Percentiles rank a stretch among this genome's conserved stretches.
Evolutionary conservation across 176 grass and related monocot species (phyloP).

Genomic region (Zizania latifolia): DNA sequence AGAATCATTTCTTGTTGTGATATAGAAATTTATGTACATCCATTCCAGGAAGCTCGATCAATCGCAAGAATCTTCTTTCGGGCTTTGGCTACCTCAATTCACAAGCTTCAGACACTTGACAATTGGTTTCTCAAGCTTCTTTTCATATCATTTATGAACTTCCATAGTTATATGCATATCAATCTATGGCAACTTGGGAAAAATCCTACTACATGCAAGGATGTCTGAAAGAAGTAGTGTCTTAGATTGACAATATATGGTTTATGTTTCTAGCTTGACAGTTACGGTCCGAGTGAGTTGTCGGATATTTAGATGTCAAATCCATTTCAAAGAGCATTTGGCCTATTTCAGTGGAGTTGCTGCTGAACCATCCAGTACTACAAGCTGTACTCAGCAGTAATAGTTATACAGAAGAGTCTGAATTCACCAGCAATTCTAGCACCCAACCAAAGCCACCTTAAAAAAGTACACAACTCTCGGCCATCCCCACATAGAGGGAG

Average conservation of each 20-base stretch:
- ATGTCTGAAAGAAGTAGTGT: neutral
- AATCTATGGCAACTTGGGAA: constrained; percentile 5
- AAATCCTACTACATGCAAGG: neutral
- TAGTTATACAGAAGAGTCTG: too few species aligned
- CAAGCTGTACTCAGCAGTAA: too few species aligned
- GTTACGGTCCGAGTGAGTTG: neutral
- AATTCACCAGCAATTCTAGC: too few species aligned
- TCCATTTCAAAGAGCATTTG: neutral
- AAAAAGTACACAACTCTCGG: too few species aligned
- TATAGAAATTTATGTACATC: constrained; percentile 32
- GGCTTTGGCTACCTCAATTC: constrained; percentile 33
- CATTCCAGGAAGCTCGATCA: constrained; percentile 48
- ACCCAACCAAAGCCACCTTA: too few species aligned
- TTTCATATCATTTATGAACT: constrained; percentile 54
- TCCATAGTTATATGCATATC: constrained; percentile 14
- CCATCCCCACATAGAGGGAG: too few species aligned
- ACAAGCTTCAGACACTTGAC: constrained; percentile 54
- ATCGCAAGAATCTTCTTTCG: constrained; percentile 50
- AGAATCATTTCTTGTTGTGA: constrained; percentile 14
- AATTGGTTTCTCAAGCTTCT: constrained; percentile 59
- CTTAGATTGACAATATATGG: neutral
- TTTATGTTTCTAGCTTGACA: neutral
- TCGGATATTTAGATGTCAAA: neutral
- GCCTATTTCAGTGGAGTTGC: neutral
- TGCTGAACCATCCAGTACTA: too few species aligned